Base-by-base conservation (phyloP, 2,329 filamentous ascomycete species). In the Parastagonospora avenae region DNA sequence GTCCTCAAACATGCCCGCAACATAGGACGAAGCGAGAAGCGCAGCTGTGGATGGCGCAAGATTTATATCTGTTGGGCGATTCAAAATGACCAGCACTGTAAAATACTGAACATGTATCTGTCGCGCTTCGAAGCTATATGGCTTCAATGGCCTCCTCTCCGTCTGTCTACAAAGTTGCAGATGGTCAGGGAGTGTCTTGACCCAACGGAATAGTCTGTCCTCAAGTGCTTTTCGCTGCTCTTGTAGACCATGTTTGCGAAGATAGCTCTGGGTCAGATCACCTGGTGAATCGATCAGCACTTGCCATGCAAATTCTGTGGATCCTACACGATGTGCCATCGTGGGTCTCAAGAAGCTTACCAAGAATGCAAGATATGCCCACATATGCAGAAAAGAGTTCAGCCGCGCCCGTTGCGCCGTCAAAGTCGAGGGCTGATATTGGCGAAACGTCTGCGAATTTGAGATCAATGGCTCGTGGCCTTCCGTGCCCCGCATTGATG, bases 1-100 rank as follows among this genome's bases (percentile, higher is more conserved):
- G 36, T 77, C 75, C 54, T 78, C 75, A 33, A 76, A 77, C 4
- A 78, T 74, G 0, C 75, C 74, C 1, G 72, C 74, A 19, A 77
- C 64, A 41, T 73, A 77, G 0, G 74, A 77, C 0, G 75, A 74
- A 7, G 75, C 74, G 0, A 77, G 59, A 0, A 77, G 54, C 1
- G 74, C 74, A 4, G 70, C 71, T 8, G 72, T 68, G 0, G 71
- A 73, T 0, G 71, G 74, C 2, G 67, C 59, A 28, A 64, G 59
- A 12, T 64, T 64, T 1, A 62, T 54, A 33, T 63, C 68, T 44
- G 63, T 56, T 1, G 71, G 67, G 19, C 73, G 68, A 51, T 77
- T 70, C 1, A 78, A 50, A 12, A 77, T 75, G 8, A 74, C 67
- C 6, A 78, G 53, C 0, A 71, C 67, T 2, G 66, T 71, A 29